Percentiles rank a stretch among this genome's conserved stretches.
phyloP scores from a whole-genome alignment of 129 eudicot genomes.

The Deinandra increscens region DNA sequence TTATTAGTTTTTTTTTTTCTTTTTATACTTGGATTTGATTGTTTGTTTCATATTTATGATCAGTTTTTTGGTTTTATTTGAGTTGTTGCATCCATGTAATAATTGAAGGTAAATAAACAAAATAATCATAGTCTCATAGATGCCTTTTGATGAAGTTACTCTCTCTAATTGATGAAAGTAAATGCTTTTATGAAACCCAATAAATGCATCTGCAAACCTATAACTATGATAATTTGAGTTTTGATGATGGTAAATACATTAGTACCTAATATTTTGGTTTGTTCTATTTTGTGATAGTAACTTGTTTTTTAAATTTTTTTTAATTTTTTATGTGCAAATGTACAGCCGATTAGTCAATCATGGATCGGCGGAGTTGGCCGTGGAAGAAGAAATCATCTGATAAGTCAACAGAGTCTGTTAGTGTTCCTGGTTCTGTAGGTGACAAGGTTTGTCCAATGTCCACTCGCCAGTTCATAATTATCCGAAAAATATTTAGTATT shows the following conservation, averaged over 20 bases:
- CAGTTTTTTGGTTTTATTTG: conserved; percentile 13
- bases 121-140: not conserved
- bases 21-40: not conserved
- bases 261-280: conserved; percentile 7
- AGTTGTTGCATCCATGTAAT: conserved; percentile 18
- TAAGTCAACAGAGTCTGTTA: conserved; percentile 54
- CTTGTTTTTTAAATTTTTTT: not conserved
- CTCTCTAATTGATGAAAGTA: conserved; percentile 17
- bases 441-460: conserved; percentile 59
- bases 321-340: not conserved
- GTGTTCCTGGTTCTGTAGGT: conserved; percentile 41
- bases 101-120: conserved; percentile 6
- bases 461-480: not conserved
- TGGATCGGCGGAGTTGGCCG: conserved; percentile 98
- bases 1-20: not conserved
- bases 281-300: not conserved
- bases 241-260: conserved; percentile 16
- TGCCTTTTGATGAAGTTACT: conserved; percentile 9
- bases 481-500: not conserved
- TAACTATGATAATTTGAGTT: conserved; percentile 15
- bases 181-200: conserved; percentile 26
- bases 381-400: conserved; percentile 98
- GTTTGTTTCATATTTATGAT: conserved; percentile 5
- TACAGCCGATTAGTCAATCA: conserved; percentile 36
- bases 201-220: conserved; percentile 24